Evolutionary conservation across 1,284 basidiomycete genomes (phyloP).

Genomic region (Neolentinus lepideus): DNA sequence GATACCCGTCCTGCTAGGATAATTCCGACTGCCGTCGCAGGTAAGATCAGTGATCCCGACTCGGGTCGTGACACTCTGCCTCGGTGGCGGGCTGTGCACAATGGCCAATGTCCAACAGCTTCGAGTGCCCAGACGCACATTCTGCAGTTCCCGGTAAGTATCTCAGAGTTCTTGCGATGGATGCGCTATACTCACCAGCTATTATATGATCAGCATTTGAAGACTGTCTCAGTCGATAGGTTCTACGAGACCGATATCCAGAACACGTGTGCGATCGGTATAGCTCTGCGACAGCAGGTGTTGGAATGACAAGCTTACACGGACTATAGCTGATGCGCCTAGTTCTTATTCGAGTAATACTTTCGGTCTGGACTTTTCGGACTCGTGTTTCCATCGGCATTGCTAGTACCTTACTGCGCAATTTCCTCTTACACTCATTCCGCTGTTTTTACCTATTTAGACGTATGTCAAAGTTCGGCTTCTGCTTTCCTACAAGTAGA

Average conservation of each 20-base stretch:
- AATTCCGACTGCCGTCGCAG: neutral
- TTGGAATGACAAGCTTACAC: too few relatives aligned
- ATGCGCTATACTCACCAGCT: neutral
- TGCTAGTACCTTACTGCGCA: too few relatives aligned
- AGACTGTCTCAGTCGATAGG: neutral
- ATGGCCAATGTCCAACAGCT: neutral
- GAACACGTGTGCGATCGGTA: neutral
- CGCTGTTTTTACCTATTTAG: too few relatives aligned
- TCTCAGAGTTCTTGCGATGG: neutral
- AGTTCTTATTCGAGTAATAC: too few relatives aligned
- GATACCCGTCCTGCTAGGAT: neutral
- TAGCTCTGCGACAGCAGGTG: neutral
- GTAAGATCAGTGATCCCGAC: neutral
- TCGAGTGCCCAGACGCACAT: neutral
- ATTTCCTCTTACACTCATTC: too few relatives aligned
- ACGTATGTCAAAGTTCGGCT: too few relatives aligned
- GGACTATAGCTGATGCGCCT: too few relatives aligned
- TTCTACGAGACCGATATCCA: neutral
- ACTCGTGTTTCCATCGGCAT: too few relatives aligned
- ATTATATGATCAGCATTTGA: neutral
- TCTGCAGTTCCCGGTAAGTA: neutral
- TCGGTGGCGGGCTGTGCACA: neutral
- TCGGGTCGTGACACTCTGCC: neutral
- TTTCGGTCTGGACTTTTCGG: too few relatives aligned
- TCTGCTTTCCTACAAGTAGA: too few relatives aligned